A percentile compares a stretch with the other conserved stretches of the same genome.
phyloP scores from a whole-genome alignment of 2,329 filamentous ascomycete genomes.

The Westerdykella aurantiaca region DNA sequence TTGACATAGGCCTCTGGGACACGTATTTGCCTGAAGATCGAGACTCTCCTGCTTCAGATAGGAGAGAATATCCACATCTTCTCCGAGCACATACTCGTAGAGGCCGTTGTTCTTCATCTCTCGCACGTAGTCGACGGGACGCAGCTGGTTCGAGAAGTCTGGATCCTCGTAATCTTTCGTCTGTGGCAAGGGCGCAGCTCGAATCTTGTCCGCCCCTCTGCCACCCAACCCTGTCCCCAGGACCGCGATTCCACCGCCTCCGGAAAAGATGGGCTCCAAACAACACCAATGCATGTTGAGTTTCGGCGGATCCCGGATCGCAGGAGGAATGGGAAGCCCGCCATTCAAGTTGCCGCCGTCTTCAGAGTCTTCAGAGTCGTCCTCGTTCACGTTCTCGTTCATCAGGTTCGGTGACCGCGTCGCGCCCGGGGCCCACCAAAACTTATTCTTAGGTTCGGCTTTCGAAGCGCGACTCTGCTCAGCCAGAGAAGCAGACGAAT shows the following conservation, averaged over 20 bases:
- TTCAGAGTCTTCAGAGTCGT: slow-evolving; percentile 36
- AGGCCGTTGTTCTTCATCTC: slow-evolving; percentile 38
- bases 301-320: slow-evolving; percentile 40
- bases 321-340: slow-evolving; percentile 30
- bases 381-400: slow-evolving; percentile 44
- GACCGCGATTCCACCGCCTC: slow-evolving; percentile 55
- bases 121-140: slow-evolving; percentile 41
- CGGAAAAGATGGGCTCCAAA: slow-evolving; percentile 55
- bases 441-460: slow-evolving; percentile 33
- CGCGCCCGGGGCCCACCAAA: slow-evolving; percentile 57
- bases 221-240: slow-evolving; percentile 44
- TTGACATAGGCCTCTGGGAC: slow-evolving; percentile 52
- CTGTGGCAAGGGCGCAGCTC: slow-evolving; percentile 52
- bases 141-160: slow-evolving; percentile 47
- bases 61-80: slow-evolving; percentile 36
- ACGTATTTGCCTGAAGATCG: slow-evolving; percentile 41
- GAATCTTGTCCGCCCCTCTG: slow-evolving; percentile 51
- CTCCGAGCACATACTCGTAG: slow-evolving; percentile 39
- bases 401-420: slow-evolving; percentile 53
- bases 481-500: slow-evolving; percentile 20
- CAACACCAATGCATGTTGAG: slow-evolving; percentile 57
- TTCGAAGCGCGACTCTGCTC: slow-evolving; percentile 17
- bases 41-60: slow-evolving; percentile 40
- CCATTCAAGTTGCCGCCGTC: slow-evolving; percentile 32
- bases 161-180: slow-evolving; percentile 52